Evolutionary conservation across 257 asterid species (phyloP), one percentile per base, ranked within the genome.

Genomic region (Petunia axillaris): DNA sequence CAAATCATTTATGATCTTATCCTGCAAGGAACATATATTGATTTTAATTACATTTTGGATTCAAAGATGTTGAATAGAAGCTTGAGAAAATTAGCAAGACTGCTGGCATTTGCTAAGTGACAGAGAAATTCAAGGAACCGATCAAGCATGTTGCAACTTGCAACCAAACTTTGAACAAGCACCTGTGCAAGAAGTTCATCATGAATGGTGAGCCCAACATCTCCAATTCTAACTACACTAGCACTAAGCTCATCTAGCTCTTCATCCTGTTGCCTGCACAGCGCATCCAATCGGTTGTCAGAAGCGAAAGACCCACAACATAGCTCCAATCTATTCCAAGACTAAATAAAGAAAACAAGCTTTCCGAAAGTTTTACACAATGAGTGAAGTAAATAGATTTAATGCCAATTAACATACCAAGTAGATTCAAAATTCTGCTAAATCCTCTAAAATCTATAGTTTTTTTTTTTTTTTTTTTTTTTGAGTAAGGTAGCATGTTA

Each of bases 161-260:
- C n/a, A 71, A 65, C 11, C 50, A 60, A 58, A 25, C 37, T 6
- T 84, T 71, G 16, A 68, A 64, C 10, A 60, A 58, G 68, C 85
- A 92, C 99, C 89, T 96, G 99, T 52, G 96, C 90, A 80, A 87
- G 94, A 81, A 96, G 97, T 88, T 96, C 99, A 80, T 96, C 99
- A 41, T 94, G 99, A 88, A 96, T 94, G 2, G 99, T 96, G 71
- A 94, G 98, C 82, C 99, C 97, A 83, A 96, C 97, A 35, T 91
- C 95, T 78, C 99, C 99, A 82, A 96, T 91, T 89, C 97, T 90
- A 83, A 88, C 92, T 54, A 94, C 96, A 67, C 97, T 94, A 66
- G 90, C 94, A 85, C 98, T 94, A 80, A 96, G 92, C 87, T 91
- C 98, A 79, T 92, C 97, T 57, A 92, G 88, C 84, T 92, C 97